Evolutionary conservation across 164 flowering plant genomes (phyloP).

Genomic region (Nelumbo lutea): DNA sequence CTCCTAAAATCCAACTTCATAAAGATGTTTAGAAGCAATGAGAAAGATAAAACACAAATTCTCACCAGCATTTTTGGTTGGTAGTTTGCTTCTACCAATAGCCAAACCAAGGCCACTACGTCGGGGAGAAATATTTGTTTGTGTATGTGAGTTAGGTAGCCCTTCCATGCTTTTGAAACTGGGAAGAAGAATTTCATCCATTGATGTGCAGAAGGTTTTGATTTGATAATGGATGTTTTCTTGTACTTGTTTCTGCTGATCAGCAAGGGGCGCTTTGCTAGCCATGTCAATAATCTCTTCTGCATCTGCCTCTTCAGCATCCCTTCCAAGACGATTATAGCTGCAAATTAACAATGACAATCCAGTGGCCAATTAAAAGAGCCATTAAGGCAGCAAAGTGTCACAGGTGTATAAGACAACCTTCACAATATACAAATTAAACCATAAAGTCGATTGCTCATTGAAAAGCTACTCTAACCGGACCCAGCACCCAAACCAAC

Average conservation of each 20-base stretch:
- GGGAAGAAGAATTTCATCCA: constrained; percentile 74
- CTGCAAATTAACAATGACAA: constrained; percentile 34
- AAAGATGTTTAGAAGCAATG: background rate
- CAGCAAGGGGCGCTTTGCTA: constrained; percentile 57
- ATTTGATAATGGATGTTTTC: constrained; percentile 83
- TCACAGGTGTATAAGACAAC: background rate
- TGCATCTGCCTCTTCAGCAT: constrained; percentile 80
- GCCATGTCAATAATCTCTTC: constrained; percentile 86
- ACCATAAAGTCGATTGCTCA: background rate
- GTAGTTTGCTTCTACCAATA: constrained; percentile 41
- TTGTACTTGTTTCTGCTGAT: constrained; percentile 82
- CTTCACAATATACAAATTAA: too few relatives aligned
- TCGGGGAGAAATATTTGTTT: constrained; percentile 33
- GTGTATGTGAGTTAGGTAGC: constrained; percentile 14
- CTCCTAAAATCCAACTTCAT: background rate
- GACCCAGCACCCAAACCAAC: too few relatives aligned
- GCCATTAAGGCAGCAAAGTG: background rate
- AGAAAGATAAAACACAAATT: constrained; percentile 1
- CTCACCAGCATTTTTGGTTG: constrained; percentile 44
- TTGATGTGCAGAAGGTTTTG: constrained; percentile 41
- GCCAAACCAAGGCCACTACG: constrained; percentile 85
- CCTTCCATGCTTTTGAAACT: constrained; percentile 24
- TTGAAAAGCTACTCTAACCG: too few relatives aligned
- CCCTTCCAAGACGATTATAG: constrained; percentile 65
- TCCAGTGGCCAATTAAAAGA: background rate